Percentiles rank a stretch among this genome's conserved stretches.
phyloP scores from a whole-genome alignment of 2,329 filamentous ascomycete species.

The Pseudogymnoascus sp. region DNA sequence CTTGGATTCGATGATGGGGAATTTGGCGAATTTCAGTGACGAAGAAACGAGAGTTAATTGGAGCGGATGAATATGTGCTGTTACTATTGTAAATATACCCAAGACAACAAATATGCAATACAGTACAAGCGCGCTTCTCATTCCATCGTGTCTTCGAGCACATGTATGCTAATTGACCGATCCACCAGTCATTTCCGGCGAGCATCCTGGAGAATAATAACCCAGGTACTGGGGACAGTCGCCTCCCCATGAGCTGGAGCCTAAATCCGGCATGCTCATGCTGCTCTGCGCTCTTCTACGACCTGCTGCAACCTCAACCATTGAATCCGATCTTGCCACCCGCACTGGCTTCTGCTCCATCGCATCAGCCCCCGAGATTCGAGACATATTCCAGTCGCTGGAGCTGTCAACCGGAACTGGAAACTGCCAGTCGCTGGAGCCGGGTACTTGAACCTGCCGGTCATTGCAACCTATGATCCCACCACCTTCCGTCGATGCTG shows the following conservation, averaged over 20 bases:
- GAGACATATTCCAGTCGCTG: background rate
- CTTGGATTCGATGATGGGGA: slow-evolving; percentile 82
- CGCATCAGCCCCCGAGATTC: background rate
- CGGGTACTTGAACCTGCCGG: background rate
- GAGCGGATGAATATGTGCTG: slow-evolving; percentile 3
- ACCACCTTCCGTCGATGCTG: background rate
- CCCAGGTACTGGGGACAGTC: background rate
- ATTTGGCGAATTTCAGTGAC: slow-evolving; percentile 67
- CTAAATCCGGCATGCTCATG: background rate
- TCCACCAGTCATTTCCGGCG: background rate
- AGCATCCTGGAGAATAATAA: background rate
- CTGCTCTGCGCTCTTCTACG: background rate
- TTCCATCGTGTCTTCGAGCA: background rate
- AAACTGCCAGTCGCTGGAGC: background rate
- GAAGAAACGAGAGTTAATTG: background rate
- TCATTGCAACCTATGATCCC: background rate
- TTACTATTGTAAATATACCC: slow-evolving; percentile 5
- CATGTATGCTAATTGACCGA: background rate
- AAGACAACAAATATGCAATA: slow-evolving; percentile 4
- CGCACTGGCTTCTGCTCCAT: background rate
- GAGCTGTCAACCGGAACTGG: background rate
- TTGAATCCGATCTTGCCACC: background rate
- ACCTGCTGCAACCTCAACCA: background rate
- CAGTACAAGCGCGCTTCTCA: background rate
- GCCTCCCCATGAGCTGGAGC: background rate